Percentiles rank a stretch among this genome's conserved stretches.
Evolutionary conservation across 306 rosid genomes (phyloP).

Genomic region (Quercus variabilis): DNA sequence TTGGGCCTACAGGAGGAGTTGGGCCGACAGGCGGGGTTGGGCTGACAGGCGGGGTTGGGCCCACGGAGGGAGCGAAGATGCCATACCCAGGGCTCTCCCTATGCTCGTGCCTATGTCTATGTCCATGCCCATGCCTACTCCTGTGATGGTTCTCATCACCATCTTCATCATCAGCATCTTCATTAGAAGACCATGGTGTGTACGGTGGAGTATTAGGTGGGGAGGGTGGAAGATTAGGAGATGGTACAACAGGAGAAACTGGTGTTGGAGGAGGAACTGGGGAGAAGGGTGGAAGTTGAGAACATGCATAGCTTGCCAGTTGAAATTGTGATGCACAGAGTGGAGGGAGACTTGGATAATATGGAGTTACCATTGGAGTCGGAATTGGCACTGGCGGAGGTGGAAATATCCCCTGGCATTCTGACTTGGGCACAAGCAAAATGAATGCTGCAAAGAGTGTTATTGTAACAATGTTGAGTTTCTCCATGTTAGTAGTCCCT

Average conservation of each 20-base stretch:
- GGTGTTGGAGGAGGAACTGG: constrained; percentile 24
- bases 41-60: too few species aligned
- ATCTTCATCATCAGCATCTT: neutral
- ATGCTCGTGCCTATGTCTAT: constrained; percentile 6
- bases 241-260: constrained; percentile 15
- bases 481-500: constrained; percentile 29
- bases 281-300: constrained; percentile 48
- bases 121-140: constrained; percentile 9
- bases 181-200: neutral
- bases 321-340: constrained; percentile 70
- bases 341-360: constrained; percentile 26
- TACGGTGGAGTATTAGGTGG: neutral
- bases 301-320: constrained; percentile 70
- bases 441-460: constrained; percentile 24
- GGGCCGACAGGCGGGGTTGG: too few species aligned
- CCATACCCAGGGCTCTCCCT: neutral
- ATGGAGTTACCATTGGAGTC: too few species aligned
- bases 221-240: constrained; percentile 1
- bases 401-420: constrained; percentile 18
- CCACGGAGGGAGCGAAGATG: too few species aligned
- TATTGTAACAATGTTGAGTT: constrained; percentile 17
- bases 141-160: neutral
- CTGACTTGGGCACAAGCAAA: constrained; percentile 24
- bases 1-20: too few species aligned
- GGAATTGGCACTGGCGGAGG: neutral